These are phyloP conservation scores for Pleochaeta shiraiana DNA, from an alignment of 2,329 filamentous ascomycete genomes.

Conservation along the genomic window DNA sequence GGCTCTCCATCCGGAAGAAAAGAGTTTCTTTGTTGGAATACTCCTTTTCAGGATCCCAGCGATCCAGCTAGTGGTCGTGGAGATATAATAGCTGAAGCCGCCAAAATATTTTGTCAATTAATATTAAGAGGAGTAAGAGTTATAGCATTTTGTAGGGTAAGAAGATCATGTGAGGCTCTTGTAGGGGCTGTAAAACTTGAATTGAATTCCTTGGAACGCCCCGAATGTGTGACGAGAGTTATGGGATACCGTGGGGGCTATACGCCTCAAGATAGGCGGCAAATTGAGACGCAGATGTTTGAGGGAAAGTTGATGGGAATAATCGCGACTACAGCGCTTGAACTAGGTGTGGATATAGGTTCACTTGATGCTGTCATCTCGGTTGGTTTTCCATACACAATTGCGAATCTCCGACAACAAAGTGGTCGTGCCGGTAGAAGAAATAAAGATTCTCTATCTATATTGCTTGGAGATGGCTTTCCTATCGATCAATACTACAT, in stretches of 20 bases:
- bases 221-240: conserved; percentile 56
- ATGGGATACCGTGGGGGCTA: conserved; percentile 97
- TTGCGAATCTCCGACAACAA: conserved; percentile 85
- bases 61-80: conserved; percentile 76
- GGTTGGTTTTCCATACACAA: conserved; percentile 87
- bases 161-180: conserved; percentile 73
- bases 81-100: conserved; percentile 66
- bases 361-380: conserved; percentile 84
- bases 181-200: conserved; percentile 62
- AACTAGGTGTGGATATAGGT: conserved; percentile 89
- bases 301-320: conserved; percentile 85
- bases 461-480: conserved; percentile 75
- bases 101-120: conserved; percentile 73
- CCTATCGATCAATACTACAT: conserved; percentile 93
- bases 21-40: conserved; percentile 97
- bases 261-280: conserved; percentile 68
- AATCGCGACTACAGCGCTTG: conserved; percentile 78
- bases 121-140: conserved; percentile 74
- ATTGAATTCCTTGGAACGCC: conserved; percentile 46
- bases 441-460: conserved; percentile 81
- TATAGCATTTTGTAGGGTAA: conserved; percentile 78
- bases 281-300: conserved; percentile 93
- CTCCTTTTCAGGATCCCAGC: conserved; percentile 71
- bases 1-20: conserved; percentile 84
- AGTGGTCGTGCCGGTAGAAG: conserved; percentile 79